Percentiles rank a stretch among this genome's conserved stretches.
Conservation (phyloP, 257 asterid species). For the Nicotiana noctiflora region DNA sequence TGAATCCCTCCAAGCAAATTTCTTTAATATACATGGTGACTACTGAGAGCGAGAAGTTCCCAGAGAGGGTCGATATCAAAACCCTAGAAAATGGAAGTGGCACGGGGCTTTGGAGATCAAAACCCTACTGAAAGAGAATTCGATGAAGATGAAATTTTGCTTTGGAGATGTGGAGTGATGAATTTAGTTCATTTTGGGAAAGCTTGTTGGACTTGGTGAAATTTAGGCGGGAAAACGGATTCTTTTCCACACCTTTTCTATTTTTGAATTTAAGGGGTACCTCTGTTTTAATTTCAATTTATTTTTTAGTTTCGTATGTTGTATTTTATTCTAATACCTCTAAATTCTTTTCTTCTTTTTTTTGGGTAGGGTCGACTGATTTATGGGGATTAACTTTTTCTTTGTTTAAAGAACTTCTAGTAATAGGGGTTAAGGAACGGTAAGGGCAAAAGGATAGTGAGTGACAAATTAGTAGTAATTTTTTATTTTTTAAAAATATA, state of each 20-base stretch:
- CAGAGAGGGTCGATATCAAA: background rate
- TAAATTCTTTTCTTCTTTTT: too few relatives aligned
- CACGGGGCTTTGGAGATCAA: background rate
- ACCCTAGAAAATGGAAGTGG: background rate
- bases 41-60: background rate
- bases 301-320: background rate
- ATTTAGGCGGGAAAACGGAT: constrained; percentile 14
- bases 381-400: too few relatives aligned
- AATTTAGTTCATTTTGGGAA: background rate
- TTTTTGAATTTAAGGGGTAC: background rate
- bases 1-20: constrained; percentile 88
- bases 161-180: background rate
- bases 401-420: too few relatives aligned
- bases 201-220: background rate
- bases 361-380: too few relatives aligned
- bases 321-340: too few relatives aligned
- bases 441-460: too few relatives aligned
- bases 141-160: background rate
- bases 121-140: background rate
- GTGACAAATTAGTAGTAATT: too few relatives aligned
- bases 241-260: background rate
- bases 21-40: constrained; percentile 68
- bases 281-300: background rate
- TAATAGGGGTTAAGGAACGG: too few relatives aligned
- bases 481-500: too few relatives aligned